Evolutionary conservation across 2,329 filamentous ascomycete species (phyloP).

Genomic region (Colletotrichum truncatum): DNA sequence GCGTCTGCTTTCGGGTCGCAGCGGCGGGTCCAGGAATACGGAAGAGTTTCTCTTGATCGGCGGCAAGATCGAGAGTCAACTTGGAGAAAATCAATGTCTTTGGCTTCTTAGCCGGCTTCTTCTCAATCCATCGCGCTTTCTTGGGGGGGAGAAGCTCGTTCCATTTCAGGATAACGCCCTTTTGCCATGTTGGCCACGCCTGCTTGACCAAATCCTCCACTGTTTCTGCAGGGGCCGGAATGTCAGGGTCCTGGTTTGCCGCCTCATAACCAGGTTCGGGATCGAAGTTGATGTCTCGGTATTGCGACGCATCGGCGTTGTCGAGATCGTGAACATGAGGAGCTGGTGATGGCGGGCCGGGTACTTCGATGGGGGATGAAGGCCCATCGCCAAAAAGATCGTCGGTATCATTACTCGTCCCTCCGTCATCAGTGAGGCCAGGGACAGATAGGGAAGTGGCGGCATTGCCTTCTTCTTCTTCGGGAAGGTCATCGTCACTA

Average conservation of each 20-base stretch:
- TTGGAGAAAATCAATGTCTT: conserved; percentile 89
- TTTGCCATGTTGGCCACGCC: conserved; percentile 83
- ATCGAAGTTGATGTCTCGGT: conserved; percentile 57
- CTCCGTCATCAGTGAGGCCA: conserved; percentile 66
- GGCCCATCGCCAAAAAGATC: conserved; percentile 74
- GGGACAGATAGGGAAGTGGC: conserved; percentile 58
- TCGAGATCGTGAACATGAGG: conserved; percentile 52
- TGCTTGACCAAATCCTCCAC: conserved; percentile 80
- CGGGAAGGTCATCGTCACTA: conserved; percentile 88
- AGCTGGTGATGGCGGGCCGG: conserved; percentile 53
- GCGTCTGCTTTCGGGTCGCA: conserved; percentile 61
- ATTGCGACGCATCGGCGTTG: conserved; percentile 45
- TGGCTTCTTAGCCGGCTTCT: conserved; percentile 80
- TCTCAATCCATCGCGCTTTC: conserved; percentile 79
- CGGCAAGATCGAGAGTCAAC: conserved; percentile 84
- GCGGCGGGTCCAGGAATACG: conserved; percentile 72
- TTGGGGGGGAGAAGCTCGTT: conserved; percentile 85
- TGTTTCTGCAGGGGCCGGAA: conserved; percentile 76
- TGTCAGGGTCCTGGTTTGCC: conserved; percentile 68
- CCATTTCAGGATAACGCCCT: conserved; percentile 79
- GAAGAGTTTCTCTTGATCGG: conserved; percentile 88
- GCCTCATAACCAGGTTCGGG: conserved; percentile 52
- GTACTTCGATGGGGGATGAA: conserved; percentile 57
- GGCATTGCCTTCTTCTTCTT: conserved; percentile 70
- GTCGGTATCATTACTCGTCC: conserved; percentile 68